Evolutionary conservation across 2,329 filamentous ascomycete genomes (phyloP), one percentile per base, ranked within the genome.

Genomic region (Daldinia eschscholtzii): DNA sequence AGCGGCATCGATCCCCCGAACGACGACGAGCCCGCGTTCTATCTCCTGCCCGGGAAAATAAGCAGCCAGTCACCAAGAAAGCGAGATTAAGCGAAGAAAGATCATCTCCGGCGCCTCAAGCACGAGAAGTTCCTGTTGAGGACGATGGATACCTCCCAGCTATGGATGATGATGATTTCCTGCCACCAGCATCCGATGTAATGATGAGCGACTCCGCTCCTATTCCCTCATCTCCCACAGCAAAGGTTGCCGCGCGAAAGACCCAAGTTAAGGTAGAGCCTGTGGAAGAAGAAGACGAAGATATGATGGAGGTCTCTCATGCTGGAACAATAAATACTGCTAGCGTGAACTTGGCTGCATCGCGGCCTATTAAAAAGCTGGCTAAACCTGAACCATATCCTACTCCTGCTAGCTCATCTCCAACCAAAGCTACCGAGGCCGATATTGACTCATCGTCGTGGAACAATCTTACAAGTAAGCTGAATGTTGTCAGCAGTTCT

Each of bases 281-380:
- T 42, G 79, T 81, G 15, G 90, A 92, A 12, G 87, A 90, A 12
- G 91, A 93, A 2, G 89, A 92, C 23, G 93, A 97, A 37, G 91
- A 93, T 70, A 86, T 94, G 83, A 93, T 98, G 89, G 94, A 97
- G 77, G 89, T 98, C 60, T 90, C 92, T 23, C 92, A 97, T 64
- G 88, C 91, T 41, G 92, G 91, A 15, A 85, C 90, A 26, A 86
- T 92, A 66, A 89, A 87, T 62, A 83, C 88, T 7, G 83, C 89
- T 10, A 95, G 90, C 71, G 88, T 98, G 73, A 98, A 99, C 78
- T 89, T 98, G 79, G 87, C 92, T 28, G 94, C 93, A 56, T 92
- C 91, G 71, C 89, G 93, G 42, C 91, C 92, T 28, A 87, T 90
- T 39, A 93, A 92, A 74, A 97, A 92, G 79, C 82, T 92, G 26